Base-by-base conservation (phyloP, 495 filamentous ascomycete genomes). In the Geoglossum glabrum region DNA sequence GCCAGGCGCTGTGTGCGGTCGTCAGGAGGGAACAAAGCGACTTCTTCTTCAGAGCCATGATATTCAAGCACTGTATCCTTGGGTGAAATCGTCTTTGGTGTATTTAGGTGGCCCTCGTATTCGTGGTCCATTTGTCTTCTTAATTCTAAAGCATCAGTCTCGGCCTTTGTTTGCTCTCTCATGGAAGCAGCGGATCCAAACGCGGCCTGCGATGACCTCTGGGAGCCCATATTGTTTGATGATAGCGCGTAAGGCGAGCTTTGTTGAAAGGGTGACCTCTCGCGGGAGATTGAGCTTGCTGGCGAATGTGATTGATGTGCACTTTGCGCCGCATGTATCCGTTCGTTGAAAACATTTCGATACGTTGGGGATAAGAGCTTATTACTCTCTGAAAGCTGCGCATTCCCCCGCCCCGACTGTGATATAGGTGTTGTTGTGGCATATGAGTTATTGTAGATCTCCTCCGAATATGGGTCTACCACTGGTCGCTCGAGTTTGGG, bases 31-130 rank as follows among this genome's bases (percentile, higher is more conserved):
- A 36, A 79, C 61, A 83, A 76, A 58, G 77, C 76, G 7, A 77
- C 70, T 56, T 84, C 83, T 0, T 83, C 84, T 15, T 85, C 80
- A 8, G 76, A 69, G 46, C 89, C 85, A 57, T 83, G 75, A 67
- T 87, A 95, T 27, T 95, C 90, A 59, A 94, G 72, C 59, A 90
- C 67, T 4, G 89, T 87, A 64, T 97, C 92, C 73, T 96, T 94
- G 31, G 92, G 92, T 15, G 92, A 98, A 55, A 98, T 96, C 5
- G 93, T 96, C 66, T 86, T 86, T 0, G 86, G 81, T 13, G 80
- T 80, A 60, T 72, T 63, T 23, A 57, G 50, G 46, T 61, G 54
- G 11, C 33, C 63, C 28, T 56, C 45, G n/a, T 58, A 36, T 54
- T 55, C 58, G 38, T 62, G 61, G 3, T 67, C 65, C 55, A 79